Percentiles rank a stretch among this genome's conserved stretches.
phyloP scores from a whole-genome alignment of 208 protist species.

The Leishmania guyanensis region DNA sequence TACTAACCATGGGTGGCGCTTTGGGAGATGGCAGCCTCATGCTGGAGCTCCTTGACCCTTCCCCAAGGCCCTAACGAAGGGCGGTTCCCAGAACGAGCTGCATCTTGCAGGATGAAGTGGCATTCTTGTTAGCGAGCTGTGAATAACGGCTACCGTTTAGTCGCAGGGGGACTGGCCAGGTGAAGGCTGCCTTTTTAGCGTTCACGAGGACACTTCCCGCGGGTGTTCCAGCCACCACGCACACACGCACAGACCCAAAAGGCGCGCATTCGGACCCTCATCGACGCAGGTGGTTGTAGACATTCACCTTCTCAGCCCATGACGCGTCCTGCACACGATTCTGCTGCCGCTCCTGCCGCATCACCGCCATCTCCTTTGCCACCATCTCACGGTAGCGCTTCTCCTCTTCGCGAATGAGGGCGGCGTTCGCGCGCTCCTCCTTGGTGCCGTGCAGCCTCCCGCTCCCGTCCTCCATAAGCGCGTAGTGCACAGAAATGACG shows the following conservation, averaged over 20 bases:
- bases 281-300: constrained; percentile 30
- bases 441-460: constrained; percentile 70
- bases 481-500: constrained; percentile 75
- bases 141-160: no score
- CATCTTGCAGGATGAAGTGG: neutral
- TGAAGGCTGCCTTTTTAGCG: neutral
- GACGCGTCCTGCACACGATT: constrained; percentile 54
- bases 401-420: constrained; percentile 72
- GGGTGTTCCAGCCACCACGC: neutral
- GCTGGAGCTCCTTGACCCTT: neutral
- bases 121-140: neutral
- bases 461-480: constrained; percentile 82
- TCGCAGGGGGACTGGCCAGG: neutral
- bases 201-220: neutral
- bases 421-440: constrained; percentile 79
- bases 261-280: neutral
- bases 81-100: neutral
- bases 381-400: constrained; percentile 66
- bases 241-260: neutral
- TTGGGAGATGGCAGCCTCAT: no score
- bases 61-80: neutral
- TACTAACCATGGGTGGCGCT: neutral
- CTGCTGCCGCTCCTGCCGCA: constrained; percentile 45
- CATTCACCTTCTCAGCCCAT: constrained; percentile 57
- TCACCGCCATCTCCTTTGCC: constrained; percentile 43